Conservation (phyloP, 78 protist species). For the Guillardia theta region DNA sequence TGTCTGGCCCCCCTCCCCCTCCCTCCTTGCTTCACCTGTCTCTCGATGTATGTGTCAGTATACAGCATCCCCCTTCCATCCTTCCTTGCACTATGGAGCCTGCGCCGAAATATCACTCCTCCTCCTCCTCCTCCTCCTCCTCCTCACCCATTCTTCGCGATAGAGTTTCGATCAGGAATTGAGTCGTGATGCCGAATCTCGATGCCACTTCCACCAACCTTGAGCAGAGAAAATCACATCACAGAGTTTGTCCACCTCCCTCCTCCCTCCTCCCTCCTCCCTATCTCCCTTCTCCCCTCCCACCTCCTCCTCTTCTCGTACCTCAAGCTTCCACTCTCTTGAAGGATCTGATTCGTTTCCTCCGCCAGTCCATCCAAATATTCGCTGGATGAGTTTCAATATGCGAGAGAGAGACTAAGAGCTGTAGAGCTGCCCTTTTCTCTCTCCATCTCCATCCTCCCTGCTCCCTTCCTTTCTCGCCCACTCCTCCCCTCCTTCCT, state of each 20-base stretch:
- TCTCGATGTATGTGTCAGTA: not conserved
- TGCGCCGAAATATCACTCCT: not conserved
- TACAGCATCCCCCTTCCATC: conserved; percentile 12
- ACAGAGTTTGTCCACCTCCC: no score
- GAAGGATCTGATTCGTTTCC: conserved; percentile 59
- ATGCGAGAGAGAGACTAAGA: conserved; percentile 43
- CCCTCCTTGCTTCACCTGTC: no score
- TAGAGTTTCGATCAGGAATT: conserved; percentile 1
- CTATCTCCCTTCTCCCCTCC: no score
- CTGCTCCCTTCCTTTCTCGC: no score
- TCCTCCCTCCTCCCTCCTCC: no score
- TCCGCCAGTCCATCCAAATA: conserved; percentile 64
- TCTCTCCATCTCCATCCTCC: no score
- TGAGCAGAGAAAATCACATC: not conserved
- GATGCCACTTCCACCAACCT: not conserved
- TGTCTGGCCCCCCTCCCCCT: no score
- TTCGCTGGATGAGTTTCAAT: no score
- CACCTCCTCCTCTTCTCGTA: no score
- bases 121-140: no score
- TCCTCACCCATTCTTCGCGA: not conserved
- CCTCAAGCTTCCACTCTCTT: conserved; percentile 61
- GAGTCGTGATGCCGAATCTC: not conserved
- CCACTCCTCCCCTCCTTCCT: no score
- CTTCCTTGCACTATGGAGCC: conserved; percentile 6
- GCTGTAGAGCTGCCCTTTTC: no score